A percentile compares a stretch with the other conserved stretches of the same genome.
Evolutionary conservation across 345 rosid species (phyloP).

Genomic region (Lepidium africanum): DNA sequence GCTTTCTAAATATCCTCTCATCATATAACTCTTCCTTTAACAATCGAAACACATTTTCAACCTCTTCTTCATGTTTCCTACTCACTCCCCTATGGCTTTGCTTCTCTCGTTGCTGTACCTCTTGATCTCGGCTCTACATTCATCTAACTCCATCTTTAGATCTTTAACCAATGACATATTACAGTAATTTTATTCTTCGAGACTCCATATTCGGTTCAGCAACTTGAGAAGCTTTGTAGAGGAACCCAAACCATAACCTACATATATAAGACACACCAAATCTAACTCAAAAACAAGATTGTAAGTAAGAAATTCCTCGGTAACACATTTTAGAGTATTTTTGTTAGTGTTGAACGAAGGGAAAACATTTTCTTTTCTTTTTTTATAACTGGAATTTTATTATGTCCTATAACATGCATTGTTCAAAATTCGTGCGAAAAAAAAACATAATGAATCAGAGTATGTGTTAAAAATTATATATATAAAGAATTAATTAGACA

Average conservation of each 20-base stretch:
- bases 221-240: conserved; percentile 79
- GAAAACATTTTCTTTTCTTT: too few relatives aligned
- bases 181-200: conserved; percentile 73
- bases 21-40: conserved; percentile 49
- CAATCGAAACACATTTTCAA: conserved; percentile 41
- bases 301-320: neutral
- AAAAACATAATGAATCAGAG: too few relatives aligned
- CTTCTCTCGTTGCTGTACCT: conserved; percentile 42
- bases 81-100: neutral
- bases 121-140: conserved; percentile 58
- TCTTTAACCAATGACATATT: conserved; percentile 58
- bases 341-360: too few relatives aligned
- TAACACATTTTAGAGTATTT: neutral
- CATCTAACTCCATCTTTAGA: conserved; percentile 62
- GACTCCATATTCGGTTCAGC: conserved; percentile 79
- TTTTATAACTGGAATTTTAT: too few relatives aligned
- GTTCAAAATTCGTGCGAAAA: too few relatives aligned
- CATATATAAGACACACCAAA: neutral
- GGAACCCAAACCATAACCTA: conserved; percentile 64
- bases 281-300: neutral
- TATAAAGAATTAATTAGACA: too few relatives aligned
- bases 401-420: too few relatives aligned
- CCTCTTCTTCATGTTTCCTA: conserved; percentile 39
- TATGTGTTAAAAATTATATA: too few relatives aligned
- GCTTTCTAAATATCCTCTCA: conserved; percentile 57